A percentile compares a stretch with the other conserved stretches of the same genome.
Evolutionary conservation across 23 red algal genomes (phyloP).

Genomic region (Gracilaria caudata): DNA sequence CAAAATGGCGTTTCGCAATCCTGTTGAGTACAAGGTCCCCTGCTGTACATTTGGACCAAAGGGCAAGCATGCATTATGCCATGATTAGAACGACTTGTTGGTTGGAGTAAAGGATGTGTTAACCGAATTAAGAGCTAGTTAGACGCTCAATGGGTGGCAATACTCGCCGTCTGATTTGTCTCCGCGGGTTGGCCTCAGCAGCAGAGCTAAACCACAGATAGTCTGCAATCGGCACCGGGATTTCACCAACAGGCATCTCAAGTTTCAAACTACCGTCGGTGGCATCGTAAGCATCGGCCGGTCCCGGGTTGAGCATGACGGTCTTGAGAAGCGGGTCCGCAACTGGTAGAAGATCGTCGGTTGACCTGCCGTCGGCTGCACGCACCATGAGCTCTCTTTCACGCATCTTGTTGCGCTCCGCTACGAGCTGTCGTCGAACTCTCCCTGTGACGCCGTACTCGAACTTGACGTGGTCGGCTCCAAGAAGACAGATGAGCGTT

Average conservation of each 20-base stretch:
- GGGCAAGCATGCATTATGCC: background rate
- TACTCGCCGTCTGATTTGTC: background rate
- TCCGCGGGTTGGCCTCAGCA: slow-evolving; percentile 40
- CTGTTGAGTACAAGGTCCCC: too few species aligned
- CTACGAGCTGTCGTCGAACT: slow-evolving; percentile 23
- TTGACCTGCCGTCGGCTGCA: background rate
- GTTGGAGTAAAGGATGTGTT: background rate
- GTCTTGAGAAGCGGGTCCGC: slow-evolving; percentile 37
- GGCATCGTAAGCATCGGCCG: slow-evolving; percentile 58
- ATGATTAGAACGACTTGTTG: background rate
- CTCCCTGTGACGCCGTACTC: slow-evolving; percentile 62
- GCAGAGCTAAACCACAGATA: slow-evolving; percentile 67
- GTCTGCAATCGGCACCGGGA: slow-evolving; percentile 57
- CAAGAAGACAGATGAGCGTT: slow-evolving; percentile 37
- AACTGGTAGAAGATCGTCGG: background rate
- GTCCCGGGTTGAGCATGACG: slow-evolving; percentile 74
- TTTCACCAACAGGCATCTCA: slow-evolving; percentile 40
- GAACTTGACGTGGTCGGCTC: slow-evolving; percentile 80
- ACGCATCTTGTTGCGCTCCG: background rate
- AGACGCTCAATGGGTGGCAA: slow-evolving; percentile 46
- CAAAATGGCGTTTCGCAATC: too few species aligned
- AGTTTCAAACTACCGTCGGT: slow-evolving; percentile 51
- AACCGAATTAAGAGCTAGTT: slow-evolving; percentile 8
- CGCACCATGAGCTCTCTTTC: background rate
- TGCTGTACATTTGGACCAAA: background rate